Evolutionary conservation across 495 filamentous ascomycete genomes (phyloP).

Genomic region (Aspergillus diversus): DNA sequence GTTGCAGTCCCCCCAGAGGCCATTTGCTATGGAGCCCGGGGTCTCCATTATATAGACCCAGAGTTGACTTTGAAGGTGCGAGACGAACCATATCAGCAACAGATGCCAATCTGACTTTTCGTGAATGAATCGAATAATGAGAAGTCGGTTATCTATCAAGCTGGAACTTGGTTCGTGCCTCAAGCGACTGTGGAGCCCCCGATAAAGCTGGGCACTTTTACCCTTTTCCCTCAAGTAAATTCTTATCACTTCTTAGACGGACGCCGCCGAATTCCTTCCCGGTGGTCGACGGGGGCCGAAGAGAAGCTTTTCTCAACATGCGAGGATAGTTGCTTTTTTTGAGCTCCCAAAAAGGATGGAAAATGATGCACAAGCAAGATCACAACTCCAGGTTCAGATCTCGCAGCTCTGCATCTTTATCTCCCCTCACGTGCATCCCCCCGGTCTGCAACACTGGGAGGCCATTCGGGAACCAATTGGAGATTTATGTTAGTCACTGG

Average conservation of each 20-base stretch:
- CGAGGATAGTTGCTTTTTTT: neutral
- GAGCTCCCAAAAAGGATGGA: neutral
- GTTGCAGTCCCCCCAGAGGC: neutral
- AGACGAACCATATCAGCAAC: constrained; percentile 11
- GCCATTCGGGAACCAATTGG: neutral
- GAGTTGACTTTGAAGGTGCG: neutral
- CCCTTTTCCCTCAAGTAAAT: constrained; percentile 2
- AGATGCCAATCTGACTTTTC: constrained; percentile 10
- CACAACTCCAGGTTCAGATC: neutral
- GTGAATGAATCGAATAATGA: constrained; percentile 25
- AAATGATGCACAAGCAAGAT: neutral
- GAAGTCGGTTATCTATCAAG: constrained; percentile 19
- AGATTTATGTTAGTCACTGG: constrained; percentile 1
- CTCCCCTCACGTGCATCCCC: neutral
- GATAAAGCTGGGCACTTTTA: constrained; percentile 7
- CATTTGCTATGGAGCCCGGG: neutral
- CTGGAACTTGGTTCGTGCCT: neutral
- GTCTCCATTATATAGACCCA: constrained; percentile 9
- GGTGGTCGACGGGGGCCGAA: neutral
- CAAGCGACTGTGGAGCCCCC: constrained; percentile 10
- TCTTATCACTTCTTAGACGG: constrained; percentile 8
- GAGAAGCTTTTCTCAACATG: neutral
- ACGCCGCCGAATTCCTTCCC: constrained; percentile 17
- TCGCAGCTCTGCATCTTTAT: no score
- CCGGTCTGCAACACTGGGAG: no score